Percentiles rank a stretch among this genome's conserved stretches.
These are phyloP conservation scores for Cordia subcordata DNA, from an alignment of 257 asterid species.

Conservation along the genomic window DNA sequence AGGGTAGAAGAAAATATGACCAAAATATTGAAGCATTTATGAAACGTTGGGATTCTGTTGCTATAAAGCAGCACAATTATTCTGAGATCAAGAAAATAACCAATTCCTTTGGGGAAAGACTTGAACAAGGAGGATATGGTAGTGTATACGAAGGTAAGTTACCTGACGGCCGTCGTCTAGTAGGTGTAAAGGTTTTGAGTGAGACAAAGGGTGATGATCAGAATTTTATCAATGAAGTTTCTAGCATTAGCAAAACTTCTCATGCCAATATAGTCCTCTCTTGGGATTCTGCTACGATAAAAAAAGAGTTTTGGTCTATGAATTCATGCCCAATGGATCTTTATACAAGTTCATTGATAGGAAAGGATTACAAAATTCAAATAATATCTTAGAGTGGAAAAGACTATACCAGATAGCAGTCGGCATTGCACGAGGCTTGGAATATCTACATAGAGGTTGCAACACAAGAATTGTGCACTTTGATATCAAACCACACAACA, in stretches of 20 bases:
- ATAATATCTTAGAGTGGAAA: constrained; percentile 35
- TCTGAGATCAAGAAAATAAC: constrained; percentile 43
- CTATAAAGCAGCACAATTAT: constrained; percentile 41
- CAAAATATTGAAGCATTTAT: constrained; percentile 29
- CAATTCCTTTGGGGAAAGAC: constrained; percentile 30
- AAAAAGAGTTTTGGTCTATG: constrained; percentile 46
- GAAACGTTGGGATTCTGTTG: constrained; percentile 39
- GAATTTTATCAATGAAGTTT: constrained; percentile 59
- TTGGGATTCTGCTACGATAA: constrained; percentile 48
- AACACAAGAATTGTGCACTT: constrained; percentile 63
- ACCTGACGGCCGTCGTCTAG: constrained; percentile 39
- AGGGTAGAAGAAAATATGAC: constrained; percentile 10
- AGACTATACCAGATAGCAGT: constrained; percentile 40
- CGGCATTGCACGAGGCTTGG: constrained; percentile 66
- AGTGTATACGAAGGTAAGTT: constrained; percentile 51
- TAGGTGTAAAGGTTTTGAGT: constrained; percentile 51
- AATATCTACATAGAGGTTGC: constrained; percentile 62
- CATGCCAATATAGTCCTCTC: constrained; percentile 61
- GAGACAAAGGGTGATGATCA: constrained; percentile 31
- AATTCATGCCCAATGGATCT: constrained; percentile 62
- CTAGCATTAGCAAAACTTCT: constrained; percentile 58
- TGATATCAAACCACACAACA: constrained; percentile 72
- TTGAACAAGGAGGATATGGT: constrained; percentile 58
- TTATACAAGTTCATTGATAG: constrained; percentile 44
- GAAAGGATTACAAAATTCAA: constrained; percentile 11